A percentile compares a stretch with the other conserved stretches of the same genome.
Evolutionary conservation across 2,329 filamentous ascomycete genomes (phyloP).

Genomic region (Hypoxylon sp.): DNA sequence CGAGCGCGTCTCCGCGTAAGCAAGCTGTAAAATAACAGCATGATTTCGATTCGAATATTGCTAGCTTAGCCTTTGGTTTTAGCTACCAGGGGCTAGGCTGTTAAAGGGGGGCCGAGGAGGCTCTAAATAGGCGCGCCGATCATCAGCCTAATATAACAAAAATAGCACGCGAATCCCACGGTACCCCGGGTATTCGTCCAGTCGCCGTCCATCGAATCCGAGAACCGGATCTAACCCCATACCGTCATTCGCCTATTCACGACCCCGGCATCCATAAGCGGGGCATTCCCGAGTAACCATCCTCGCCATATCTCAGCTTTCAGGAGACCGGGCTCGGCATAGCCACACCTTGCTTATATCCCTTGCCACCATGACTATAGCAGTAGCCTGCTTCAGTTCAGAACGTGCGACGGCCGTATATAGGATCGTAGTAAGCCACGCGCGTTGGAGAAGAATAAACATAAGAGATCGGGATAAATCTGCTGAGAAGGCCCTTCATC

Average conservation of each 20-base stretch:
- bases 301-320: slow-evolving; percentile 12
- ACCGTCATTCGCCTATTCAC: slow-evolving; percentile 16
- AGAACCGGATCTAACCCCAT: slow-evolving; percentile 23
- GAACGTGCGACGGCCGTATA: slow-evolving; percentile 31
- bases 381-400: neutral
- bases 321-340: slow-evolving; percentile 4
- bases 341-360: slow-evolving; percentile 13
- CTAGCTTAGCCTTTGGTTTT: slow-evolving; percentile 5
- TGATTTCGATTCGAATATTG: neutral
- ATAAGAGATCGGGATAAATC: slow-evolving; percentile 31
- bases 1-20: neutral
- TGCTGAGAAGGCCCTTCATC: slow-evolving; percentile 7
- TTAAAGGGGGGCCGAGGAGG: slow-evolving; percentile 6
- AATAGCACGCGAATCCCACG: slow-evolving; percentile 20
- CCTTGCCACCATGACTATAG: neutral
- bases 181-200: slow-evolving; percentile 14
- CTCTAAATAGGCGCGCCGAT: slow-evolving; percentile 23
- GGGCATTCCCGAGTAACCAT: slow-evolving; percentile 15
- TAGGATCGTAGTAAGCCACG: slow-evolving; percentile 13
- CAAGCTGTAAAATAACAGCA: too few relatives aligned
- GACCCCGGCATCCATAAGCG: slow-evolving; percentile 8
- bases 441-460: slow-evolving; percentile 9
- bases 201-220: slow-evolving; percentile 15
- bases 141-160: slow-evolving; percentile 23
- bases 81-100: slow-evolving; percentile 1